Base-by-base conservation (phyloP, 2,329 filamentous ascomycete species). In the Alternaria brassicae region DNA sequence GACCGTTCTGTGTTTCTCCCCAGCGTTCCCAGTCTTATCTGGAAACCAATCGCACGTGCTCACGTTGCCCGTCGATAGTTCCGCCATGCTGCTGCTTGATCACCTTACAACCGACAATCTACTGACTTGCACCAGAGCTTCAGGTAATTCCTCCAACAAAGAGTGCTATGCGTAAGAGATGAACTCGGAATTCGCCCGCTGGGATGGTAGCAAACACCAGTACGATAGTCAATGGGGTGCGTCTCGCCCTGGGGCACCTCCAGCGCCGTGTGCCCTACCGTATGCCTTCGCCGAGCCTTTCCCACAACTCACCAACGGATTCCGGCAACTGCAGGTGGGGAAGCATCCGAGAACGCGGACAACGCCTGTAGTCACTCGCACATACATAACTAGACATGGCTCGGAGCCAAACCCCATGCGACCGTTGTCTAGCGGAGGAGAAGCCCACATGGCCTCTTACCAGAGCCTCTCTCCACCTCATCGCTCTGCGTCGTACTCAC, bases 141-240 rank as follows among this genome's bases (percentile, higher is more conserved):
- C 52, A 60, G 62, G 60, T 75, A 70, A 61, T 54, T 47, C 51
- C 51, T 27, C 45, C 56, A 54, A 60, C 67, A 49, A 62, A 60
- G 62, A 71, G 61, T 72, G 66, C 67, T 72, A 78, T 78, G 75
- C 72, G 64, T 62, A 72, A 69, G 74, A 75, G 66, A 77, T 77
- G 75, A 75, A 71, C 57, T 72, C 73, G 54, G 74, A 77, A 62
- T 72, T 70, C 60, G 68, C 69, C 64, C 71, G 67, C 62, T 73
- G 74, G 72, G 72, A 77, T 65, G 64, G 63, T 56, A 66, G 61
- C 62, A 71, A 69, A 65, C 73, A 71, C 61, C 67, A 72, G 34
- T 69, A 71, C 62, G 71, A 75, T 54, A 56, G 66, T 42, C 62
- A 70, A 65, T 74, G 74, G 73, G 57, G 56, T 32, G 61, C 56